Evolutionary conservation across 345 rosid genomes (phyloP), one percentile per base, ranked within the genome.

Genomic region (Populus euphratica): DNA sequence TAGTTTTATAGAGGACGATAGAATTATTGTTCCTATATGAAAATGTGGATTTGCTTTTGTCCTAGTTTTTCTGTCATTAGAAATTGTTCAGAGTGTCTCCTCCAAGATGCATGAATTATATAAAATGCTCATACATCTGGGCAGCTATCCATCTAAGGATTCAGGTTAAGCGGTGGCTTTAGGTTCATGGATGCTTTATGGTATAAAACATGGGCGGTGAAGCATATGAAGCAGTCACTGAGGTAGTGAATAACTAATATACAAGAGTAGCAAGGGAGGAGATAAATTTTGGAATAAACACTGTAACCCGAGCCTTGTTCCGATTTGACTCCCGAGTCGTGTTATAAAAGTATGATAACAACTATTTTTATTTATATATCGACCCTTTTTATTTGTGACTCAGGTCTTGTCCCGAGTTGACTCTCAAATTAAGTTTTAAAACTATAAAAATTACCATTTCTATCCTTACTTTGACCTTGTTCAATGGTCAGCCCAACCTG

Each of bases 291-390:
- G 63, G 25, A 56, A n/a, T 9, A n/a, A 56, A 56, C n/a, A 6
- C 5, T 4, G 5, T 33, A 0, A 33, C 36, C 5, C 0, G 5
- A 33, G 35, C 0, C 35, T 33, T 33, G 0, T 33, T 33, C 0
- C 0, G 36, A 33, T 5, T 33, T 33, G 36, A 33, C 0, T 33
- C 0, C 0, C 1, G 5, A 33, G 5, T 33, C 5, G 0, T 0
- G 36, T 33, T 33, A 33, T 33, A 33, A 33, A 33, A 33, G 0
- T 33, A 33, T 33, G 0, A 33, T 33, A 33, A 33, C 2, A 33
- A 33, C 0, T 33, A 33, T 33, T 33, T 33, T 33, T 33, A 33
- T 33, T 0, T 0, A 33, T 33, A 33, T 33, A 33, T 33, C 1
- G 36, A 33, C 0, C 1, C 5, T 33, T 33, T 0, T 33, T 33